phyloP scores from a whole-genome alignment of 1,284 basidiomycete species.

The Ustilago shanxiensis region DNA sequence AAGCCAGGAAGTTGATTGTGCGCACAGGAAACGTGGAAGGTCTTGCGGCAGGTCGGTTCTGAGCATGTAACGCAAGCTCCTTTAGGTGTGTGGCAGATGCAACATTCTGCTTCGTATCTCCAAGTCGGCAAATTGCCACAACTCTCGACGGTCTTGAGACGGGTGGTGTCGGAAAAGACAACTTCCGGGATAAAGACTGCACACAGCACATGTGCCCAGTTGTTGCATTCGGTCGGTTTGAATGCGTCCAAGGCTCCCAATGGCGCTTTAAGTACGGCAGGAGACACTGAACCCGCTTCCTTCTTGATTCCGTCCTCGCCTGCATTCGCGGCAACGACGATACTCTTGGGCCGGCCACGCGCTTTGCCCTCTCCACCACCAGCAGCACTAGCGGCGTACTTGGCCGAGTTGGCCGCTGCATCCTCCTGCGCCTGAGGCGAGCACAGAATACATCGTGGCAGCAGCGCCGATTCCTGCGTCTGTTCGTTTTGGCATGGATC shows the following conservation, averaged over 20 bases:
- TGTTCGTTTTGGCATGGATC: conserved; percentile 65
- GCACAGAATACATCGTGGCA: conserved; percentile 65
- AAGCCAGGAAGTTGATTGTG: conserved; percentile 78
- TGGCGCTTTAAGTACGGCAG: conserved; percentile 22
- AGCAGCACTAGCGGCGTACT: conserved; percentile 25
- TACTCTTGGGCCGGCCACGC: conserved; percentile 28
- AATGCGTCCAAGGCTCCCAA: conserved; percentile 78
- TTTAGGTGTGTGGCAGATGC: conserved; percentile 75
- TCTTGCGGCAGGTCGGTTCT: conserved; percentile 77
- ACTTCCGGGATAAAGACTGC: conserved; percentile 88
- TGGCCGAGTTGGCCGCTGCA: conserved; percentile 43
- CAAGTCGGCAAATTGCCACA: conserved; percentile 78
- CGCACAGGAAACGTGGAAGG: conserved; percentile 90
- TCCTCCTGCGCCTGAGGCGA: conserved; percentile 40
- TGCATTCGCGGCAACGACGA: conserved; percentile 6
- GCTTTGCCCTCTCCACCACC: conserved; percentile 28
- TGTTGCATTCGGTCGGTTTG: conserved; percentile 93
- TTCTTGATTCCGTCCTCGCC: conserved; percentile 31
- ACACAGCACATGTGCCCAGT: conserved; percentile 92
- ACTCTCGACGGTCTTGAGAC: conserved; percentile 85
- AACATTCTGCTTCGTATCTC: conserved; percentile 71
- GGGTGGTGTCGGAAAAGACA: conserved; percentile 79
- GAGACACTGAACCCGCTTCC: conserved; percentile 12
- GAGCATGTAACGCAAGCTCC: conserved; percentile 87
- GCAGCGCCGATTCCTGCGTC: conserved; percentile 54